These are phyloP conservation scores for Middelhovenomyces tepae DNA, from an alignment of 805 yeast species.

Conservation along the genomic window DNA sequence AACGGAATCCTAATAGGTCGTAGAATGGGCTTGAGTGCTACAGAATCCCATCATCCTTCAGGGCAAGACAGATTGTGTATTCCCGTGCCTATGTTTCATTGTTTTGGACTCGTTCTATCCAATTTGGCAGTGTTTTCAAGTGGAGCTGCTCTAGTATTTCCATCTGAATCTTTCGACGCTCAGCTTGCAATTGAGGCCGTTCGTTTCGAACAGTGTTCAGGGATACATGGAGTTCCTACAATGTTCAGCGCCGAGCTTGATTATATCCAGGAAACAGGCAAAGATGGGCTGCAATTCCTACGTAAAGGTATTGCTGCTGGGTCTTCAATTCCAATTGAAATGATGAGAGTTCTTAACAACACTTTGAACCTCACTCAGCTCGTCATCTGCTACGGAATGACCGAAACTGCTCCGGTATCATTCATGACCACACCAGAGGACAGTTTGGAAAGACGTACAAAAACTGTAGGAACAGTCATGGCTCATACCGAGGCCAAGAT, in stretches of 20 bases:
- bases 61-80: conserved; percentile 22
- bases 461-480: conserved; percentile 23
- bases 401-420: conserved; percentile 25
- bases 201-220: conserved; percentile 20
- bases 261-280: conserved; percentile 13
- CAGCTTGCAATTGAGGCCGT: conserved; percentile 17
- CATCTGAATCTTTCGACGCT: conserved; percentile 22
- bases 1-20: conserved; percentile 22
- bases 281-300: conserved; percentile 16
- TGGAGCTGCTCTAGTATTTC: conserved; percentile 22
- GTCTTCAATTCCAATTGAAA: conserved; percentile 25
- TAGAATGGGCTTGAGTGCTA: conserved; percentile 20
- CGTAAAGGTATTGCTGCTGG: conserved; percentile 27
- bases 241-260: conserved; percentile 25
- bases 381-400: conserved; percentile 27
- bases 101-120: conserved; percentile 25
- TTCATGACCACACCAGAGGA: conserved; percentile 24
- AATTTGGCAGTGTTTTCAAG: conserved; percentile 20
- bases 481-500: conserved; percentile 24
- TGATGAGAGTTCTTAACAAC: conserved; percentile 18
- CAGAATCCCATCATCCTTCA: conserved; percentile 14
- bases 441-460: conserved; percentile 18
- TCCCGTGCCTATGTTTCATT: conserved; percentile 27
- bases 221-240: conserved; percentile 25
- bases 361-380: conserved; percentile 18